Evolutionary conservation across 2,329 filamentous ascomycete species (phyloP).

Genomic region (Dothistroma septosporum): DNA sequence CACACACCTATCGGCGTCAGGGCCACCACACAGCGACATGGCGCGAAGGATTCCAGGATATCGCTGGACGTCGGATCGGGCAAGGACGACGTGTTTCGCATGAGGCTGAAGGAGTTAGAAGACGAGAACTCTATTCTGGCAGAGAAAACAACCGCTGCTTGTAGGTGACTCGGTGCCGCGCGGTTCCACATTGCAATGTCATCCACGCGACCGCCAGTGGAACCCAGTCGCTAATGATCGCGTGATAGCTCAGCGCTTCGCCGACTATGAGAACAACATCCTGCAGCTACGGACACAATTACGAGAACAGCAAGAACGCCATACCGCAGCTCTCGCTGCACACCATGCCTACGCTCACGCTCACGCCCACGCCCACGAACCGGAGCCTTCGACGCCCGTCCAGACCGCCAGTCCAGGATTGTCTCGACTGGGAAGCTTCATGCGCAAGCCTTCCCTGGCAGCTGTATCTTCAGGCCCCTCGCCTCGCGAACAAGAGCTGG

Average conservation of each 20-base stretch:
- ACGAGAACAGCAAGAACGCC: constrained; percentile 27
- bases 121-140: constrained; percentile 66
- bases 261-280: constrained; percentile 78
- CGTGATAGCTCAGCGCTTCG: constrained; percentile 46
- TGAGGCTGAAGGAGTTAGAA: constrained; percentile 59
- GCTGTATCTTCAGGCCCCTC: constrained; percentile 30
- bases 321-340: constrained; percentile 17
- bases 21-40: constrained; percentile 22
- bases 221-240: background rate
- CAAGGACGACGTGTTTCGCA: constrained; percentile 17
- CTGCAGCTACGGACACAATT: constrained; percentile 51
- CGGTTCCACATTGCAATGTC: background rate
- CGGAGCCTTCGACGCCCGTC: constrained; percentile 15
- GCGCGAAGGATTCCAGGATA: constrained; percentile 39
- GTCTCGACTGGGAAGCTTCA: constrained; percentile 44
- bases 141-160: constrained; percentile 63
- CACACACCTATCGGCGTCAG: constrained; percentile 26
- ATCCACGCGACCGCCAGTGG: background rate
- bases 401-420: constrained; percentile 31
- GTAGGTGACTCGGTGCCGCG: constrained; percentile 37
- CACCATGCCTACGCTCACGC: too few species aligned
- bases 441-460: constrained; percentile 37
- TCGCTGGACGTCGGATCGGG: constrained; percentile 53
- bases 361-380: background rate
- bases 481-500: constrained; percentile 46